These are phyloP conservation scores for Taiozyma sp. DNA, from an alignment of 1,139 yeast genomes.

Conservation along the genomic window DNA sequence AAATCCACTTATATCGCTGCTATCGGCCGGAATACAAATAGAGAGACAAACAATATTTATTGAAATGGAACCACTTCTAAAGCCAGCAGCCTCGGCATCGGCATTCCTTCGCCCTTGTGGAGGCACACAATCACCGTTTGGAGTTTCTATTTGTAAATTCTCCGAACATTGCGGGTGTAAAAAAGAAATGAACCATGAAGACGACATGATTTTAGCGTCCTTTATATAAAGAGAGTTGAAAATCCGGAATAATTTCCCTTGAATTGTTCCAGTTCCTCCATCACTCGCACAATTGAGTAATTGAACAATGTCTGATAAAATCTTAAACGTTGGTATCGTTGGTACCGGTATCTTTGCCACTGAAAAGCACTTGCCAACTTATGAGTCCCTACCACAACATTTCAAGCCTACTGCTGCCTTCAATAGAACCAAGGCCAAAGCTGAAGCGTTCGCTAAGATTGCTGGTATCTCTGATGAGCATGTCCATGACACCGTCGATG, in stretches of 20 bases:
- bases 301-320: slow-evolving; percentile 6
- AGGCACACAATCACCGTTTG: not conserved
- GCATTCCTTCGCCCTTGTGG: not conserved
- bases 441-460: slow-evolving; percentile 67
- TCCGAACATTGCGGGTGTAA: not conserved
- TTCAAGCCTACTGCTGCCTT: slow-evolving; percentile 56
- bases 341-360: slow-evolving; percentile 94
- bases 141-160: not conserved
- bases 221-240: not conserved
- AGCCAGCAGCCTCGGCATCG: not conserved
- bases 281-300: not conserved
- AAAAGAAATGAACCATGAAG: not conserved
- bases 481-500: slow-evolving; percentile 64
- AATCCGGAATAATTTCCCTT: not conserved
- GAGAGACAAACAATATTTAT: not conserved
- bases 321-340: slow-evolving; percentile 64
- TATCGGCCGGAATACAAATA: not conserved
- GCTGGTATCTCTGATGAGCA: slow-evolving; percentile 46
- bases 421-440: slow-evolving; percentile 82
- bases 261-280: not conserved
- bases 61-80: not conserved
- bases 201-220: not conserved
- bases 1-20: not conserved
- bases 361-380: slow-evolving; percentile 74
- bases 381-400: slow-evolving; percentile 40